A percentile compares a stretch with the other conserved stretches of the same genome.
These are phyloP conservation scores for Saksenaea oblongispora DNA, from an alignment of 371 early-diverging fungal species.

Conservation along the genomic window DNA sequence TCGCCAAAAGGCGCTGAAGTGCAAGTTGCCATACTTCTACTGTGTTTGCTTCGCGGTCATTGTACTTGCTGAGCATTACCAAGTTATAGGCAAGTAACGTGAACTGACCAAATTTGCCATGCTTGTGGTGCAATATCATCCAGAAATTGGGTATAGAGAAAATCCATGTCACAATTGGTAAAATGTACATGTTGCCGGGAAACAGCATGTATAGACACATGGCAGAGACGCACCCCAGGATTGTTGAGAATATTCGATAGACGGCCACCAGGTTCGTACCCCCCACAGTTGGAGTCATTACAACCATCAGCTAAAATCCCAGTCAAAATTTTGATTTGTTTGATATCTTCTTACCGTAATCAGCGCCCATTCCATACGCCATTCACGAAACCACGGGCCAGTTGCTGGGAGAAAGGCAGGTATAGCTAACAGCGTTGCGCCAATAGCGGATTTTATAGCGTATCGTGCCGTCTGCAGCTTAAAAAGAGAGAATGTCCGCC, in stretches of 20 bases:
- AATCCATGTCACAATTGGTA: constrained; percentile 64
- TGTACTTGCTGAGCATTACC: constrained; percentile 75
- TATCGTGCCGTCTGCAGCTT: constrained; percentile 70
- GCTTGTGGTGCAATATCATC: constrained; percentile 65
- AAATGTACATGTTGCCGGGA: constrained; percentile 48
- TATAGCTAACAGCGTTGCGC: constrained; percentile 57
- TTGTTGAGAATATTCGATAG: constrained; percentile 77
- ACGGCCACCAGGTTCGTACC: constrained; percentile 74
- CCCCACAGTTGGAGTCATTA: constrained; percentile 91
- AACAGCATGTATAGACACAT: constrained; percentile 61
- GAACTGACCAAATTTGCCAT: constrained; percentile 80
- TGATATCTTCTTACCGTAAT: constrained; percentile 57
- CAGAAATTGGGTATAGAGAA: constrained; percentile 74
- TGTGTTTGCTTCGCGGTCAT: constrained; percentile 65
- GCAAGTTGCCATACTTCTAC: constrained; percentile 64
- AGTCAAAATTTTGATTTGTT: background rate
- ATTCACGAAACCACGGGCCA: constrained; percentile 56
- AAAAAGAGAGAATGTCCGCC: constrained; percentile 60
- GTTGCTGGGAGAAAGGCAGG: constrained; percentile 71
- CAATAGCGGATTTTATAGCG: constrained; percentile 70
- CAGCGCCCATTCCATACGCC: constrained; percentile 82
- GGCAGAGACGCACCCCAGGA: constrained; percentile 67
- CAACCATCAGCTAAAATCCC: constrained; percentile 55
- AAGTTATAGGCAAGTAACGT: constrained; percentile 77
- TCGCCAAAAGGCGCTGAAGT: constrained; percentile 63